Base-by-base conservation (phyloP, 2,329 filamentous ascomycete genomes). In the Pseudogymnoascus destructans region DNA sequence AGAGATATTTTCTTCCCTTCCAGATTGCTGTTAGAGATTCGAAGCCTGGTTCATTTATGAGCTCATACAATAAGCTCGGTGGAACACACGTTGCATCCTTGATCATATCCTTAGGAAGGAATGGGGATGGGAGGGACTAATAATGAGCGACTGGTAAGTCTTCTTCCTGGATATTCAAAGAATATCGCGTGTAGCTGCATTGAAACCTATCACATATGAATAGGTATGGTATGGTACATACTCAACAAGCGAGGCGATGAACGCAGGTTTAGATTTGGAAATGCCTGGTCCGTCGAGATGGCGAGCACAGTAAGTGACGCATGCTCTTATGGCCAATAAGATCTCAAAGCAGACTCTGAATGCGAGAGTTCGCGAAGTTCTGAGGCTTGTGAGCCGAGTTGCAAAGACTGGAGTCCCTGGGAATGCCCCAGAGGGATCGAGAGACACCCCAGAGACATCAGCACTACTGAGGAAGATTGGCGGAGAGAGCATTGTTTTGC, bases 401-500 rank as follows among this genome's bases (percentile, higher is more conserved):
- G 19, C 30, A 15, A 59, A 57, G 17, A 56, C 54, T 11, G 59
- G 55, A 11, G 55, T 61, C 15, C 55, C 58, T 5, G 55, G 56
- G 27, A 59, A 58, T 38, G 57, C 46, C 6, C 17, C 33, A 6
- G 57, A 58, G 21, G 54, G 42, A 30, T 35, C 57, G 6, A 36
- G 42, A 33, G 57, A 58, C 11, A 58, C 57, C 57, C 42, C 40
- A 27, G 57, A 58, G 49, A 58, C 57, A 11, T 17, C 40, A 46
- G 59, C 36, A 15, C 60, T 61, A 49, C 36, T 17, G 64, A 55
- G 61, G 60, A 11, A 49, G 61, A 54, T 63, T 33, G 30, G 42
- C 17, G 38, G 38, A 57, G 40, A 58, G 89, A 66, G 82, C 3
- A 82, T 88, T 7, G 85, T 89, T 1, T 74, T 91, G 10, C 72